Percentiles rank a stretch among this genome's conserved stretches.
Conservation (phyloP, 2,329 filamentous ascomycete genomes). For the Septoria petroselini region DNA sequence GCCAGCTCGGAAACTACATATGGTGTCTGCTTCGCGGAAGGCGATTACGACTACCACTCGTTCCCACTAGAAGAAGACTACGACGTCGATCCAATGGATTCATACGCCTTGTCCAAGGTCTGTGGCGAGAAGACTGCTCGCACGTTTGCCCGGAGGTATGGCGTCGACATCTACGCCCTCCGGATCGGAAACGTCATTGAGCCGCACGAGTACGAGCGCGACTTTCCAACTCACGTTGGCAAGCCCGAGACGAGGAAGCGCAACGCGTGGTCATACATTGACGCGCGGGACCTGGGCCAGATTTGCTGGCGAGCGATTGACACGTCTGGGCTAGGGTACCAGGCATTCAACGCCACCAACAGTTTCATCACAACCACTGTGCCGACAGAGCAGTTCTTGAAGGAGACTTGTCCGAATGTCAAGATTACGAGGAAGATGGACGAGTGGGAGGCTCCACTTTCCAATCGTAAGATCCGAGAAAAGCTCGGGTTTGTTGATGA, state of each 20-base stretch:
- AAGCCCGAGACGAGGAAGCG: constrained; percentile 52
- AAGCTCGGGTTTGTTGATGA: constrained; percentile 59
- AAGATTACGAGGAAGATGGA: constrained; percentile 56
- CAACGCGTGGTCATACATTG: constrained; percentile 63
- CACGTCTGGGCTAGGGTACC: constrained; percentile 57
- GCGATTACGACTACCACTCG: constrained; percentile 54
- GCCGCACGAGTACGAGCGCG: constrained; percentile 57
- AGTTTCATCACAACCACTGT: constrained; percentile 56
- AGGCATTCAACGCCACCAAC: constrained; percentile 64
- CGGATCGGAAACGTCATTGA: constrained; percentile 62
- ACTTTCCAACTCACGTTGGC: constrained; percentile 42
- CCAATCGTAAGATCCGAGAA: constrained; percentile 58
- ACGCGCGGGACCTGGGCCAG: constrained; percentile 60
- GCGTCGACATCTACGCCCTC: constrained; percentile 54
- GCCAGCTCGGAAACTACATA: constrained; percentile 60
- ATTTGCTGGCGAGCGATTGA: constrained; percentile 57
- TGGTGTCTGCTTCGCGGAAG: constrained; percentile 60
- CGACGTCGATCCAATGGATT: constrained; percentile 60
- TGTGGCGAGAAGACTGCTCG: constrained; percentile 57
- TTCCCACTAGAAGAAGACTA: constrained; percentile 60
- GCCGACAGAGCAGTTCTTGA: constrained; percentile 53
- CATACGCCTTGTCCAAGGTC: constrained; percentile 60
- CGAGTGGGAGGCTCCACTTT: constrained; percentile 58
- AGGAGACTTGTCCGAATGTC: constrained; percentile 49
- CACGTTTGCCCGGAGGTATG: constrained; percentile 56